A percentile compares a stretch with the other conserved stretches of the same genome.
phyloP scores from a whole-genome alignment of 345 rosid species.

The Excoecaria cochinchinensis region DNA sequence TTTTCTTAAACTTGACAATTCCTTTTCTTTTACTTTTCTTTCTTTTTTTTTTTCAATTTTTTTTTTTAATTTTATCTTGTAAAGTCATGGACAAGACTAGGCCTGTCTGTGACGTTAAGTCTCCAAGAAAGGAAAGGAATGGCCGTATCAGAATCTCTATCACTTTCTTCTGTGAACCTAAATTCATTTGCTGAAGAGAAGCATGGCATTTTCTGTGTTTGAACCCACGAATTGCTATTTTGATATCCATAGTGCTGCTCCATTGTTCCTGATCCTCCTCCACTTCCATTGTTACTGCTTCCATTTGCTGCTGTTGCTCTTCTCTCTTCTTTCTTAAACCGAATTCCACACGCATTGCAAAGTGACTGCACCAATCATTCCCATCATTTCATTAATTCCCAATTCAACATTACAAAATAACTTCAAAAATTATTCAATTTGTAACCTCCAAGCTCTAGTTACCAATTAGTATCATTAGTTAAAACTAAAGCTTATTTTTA shows the following conservation, averaged over 20 bases:
- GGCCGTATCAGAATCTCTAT: conserved; percentile 51
- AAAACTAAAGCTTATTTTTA: no score
- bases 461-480: no score
- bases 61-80: conserved; percentile 41
- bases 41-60: not conserved
- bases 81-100: conserved; percentile 82
- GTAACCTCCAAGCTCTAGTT: no score
- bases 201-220: conserved; percentile 53
- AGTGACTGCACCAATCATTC: conserved; percentile 49
- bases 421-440: no score
- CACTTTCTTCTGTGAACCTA: conserved; percentile 58
- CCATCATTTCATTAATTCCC: not conserved
- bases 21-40: not conserved
- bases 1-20: conserved; percentile 37
- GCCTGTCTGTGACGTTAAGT: conserved; percentile 81
- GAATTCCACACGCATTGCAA: conserved; percentile 91
- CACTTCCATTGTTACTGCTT: not conserved
- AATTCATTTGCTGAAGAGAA: conserved; percentile 58
- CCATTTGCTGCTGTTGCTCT: conserved; percentile 58
- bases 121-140: conserved; percentile 92
- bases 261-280: conserved; percentile 17
- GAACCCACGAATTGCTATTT: conserved; percentile 49
- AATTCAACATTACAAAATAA: no score
- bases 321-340: conserved; percentile 89
- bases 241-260: conserved; percentile 40